These are phyloP conservation scores for Diaporthe eres DNA, from an alignment of 2,329 filamentous ascomycete genomes.

Conservation along the genomic window DNA sequence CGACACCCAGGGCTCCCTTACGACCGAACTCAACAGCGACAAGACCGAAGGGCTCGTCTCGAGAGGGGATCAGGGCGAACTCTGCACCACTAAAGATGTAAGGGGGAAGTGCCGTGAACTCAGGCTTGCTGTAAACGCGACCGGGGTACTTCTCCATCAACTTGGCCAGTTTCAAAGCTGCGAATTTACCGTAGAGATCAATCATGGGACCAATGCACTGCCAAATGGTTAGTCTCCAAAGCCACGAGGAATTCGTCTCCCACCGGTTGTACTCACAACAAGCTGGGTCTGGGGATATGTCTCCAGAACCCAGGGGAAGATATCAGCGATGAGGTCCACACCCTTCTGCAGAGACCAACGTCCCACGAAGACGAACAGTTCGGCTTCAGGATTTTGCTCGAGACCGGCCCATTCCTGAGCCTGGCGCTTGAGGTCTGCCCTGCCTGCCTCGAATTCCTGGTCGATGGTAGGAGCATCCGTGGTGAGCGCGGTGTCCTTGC, in stretches of 20 bases:
- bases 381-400: conserved; percentile 71
- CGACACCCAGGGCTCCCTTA: conserved; percentile 76
- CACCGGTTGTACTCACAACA: conserved; percentile 51
- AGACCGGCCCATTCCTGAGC: conserved; percentile 79
- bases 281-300: conserved; percentile 70
- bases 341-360: conserved; percentile 80
- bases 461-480: conserved; percentile 66
- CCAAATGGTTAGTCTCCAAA: neutral
- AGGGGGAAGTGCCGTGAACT: conserved; percentile 76
- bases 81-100: conserved; percentile 78
- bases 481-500: conserved; percentile 55
- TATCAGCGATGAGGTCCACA: conserved; percentile 74
- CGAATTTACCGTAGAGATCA: conserved; percentile 77
- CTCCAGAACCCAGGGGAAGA: conserved; percentile 73
- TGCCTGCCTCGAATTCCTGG: conserved; percentile 65
- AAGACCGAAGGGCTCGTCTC: conserved; percentile 78
- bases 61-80: conserved; percentile 78
- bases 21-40: conserved; percentile 78
- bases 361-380: conserved; percentile 78
- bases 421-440: conserved; percentile 69
- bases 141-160: conserved; percentile 77
- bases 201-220: conserved; percentile 72
- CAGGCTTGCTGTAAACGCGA: conserved; percentile 76
- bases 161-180: conserved; percentile 72
- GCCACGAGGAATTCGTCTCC: too few relatives aligned